A percentile compares a stretch with the other conserved stretches of the same genome.
phyloP scores from a whole-genome alignment of 108 stramenopile genomes.

The Parietichytrium sp. region DNA sequence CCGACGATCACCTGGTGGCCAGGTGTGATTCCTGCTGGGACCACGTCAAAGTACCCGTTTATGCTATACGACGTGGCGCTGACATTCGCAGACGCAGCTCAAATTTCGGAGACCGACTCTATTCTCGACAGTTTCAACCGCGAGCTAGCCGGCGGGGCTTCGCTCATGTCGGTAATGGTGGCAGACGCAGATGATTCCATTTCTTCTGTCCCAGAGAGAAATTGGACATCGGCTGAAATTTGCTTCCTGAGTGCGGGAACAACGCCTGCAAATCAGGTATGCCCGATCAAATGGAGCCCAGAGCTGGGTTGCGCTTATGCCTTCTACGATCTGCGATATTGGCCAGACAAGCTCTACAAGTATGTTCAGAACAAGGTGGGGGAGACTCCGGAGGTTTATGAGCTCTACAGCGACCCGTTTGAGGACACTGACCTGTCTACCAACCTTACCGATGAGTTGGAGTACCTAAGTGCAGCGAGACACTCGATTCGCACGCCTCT shows the following conservation, averaged over 20 bases:
- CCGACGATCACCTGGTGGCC: not conserved
- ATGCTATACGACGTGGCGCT: not conserved
- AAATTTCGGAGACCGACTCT: not conserved
- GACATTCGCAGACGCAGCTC: not conserved
- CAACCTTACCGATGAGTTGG: no score
- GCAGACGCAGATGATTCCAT: not conserved
- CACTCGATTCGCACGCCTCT: conserved; percentile 2
- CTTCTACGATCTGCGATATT: not conserved
- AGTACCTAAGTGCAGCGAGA: not conserved
- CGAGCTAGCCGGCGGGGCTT: not conserved
- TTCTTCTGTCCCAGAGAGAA: no score
- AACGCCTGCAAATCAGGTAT: not conserved
- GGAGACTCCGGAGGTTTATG: not conserved
- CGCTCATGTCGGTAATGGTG: not conserved
- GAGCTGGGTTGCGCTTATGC: not conserved
- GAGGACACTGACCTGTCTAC: not conserved
- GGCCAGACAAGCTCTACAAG: not conserved
- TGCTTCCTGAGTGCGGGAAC: not conserved
- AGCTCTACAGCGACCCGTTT: not conserved
- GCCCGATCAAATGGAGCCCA: not conserved
- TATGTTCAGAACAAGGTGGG: not conserved
- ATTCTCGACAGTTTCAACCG: not conserved
- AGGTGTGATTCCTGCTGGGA: not conserved
- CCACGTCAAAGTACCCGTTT: not conserved
- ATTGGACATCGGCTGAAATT: not conserved